phyloP scores from a whole-genome alignment of 441 rosid genomes.

The Sinapis alba region DNA sequence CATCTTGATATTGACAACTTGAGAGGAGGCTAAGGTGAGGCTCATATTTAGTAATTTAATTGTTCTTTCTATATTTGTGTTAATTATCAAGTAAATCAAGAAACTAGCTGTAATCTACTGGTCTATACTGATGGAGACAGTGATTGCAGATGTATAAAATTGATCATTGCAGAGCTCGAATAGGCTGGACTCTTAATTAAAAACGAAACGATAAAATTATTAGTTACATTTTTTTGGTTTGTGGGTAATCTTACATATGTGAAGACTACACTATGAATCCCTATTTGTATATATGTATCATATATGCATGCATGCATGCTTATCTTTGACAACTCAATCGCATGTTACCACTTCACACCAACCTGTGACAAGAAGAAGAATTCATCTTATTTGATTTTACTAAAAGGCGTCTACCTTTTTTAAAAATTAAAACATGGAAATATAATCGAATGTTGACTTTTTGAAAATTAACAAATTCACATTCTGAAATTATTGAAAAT shows the following conservation, averaged over 20 bases:
- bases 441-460: conserved; percentile 23
- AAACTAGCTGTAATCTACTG: conserved; percentile 22
- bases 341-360: conserved; percentile 40
- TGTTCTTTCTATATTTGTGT: background rate
- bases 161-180: background rate
- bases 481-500: conserved; percentile 9
- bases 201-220: background rate
- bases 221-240: background rate
- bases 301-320: background rate
- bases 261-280: background rate
- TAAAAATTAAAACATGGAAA: conserved; percentile 1
- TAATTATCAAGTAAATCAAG: background rate
- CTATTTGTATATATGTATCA: background rate
- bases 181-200: background rate
- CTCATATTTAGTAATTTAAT: background rate
- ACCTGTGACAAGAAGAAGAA: conserved; percentile 18
- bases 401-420: conserved; percentile 22
- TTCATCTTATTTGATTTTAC: conserved; percentile 16
- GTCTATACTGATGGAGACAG: conserved; percentile 7
- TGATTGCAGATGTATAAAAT: conserved; percentile 1
- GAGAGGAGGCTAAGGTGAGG: conserved; percentile 19
- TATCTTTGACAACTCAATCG: conserved; percentile 34
- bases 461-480: background rate
- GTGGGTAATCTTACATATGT: background rate
- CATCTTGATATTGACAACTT: conserved; percentile 28